Base-by-base conservation (phyloP, 306 rosid species). In the Sphenostylis stenocarpa region DNA sequence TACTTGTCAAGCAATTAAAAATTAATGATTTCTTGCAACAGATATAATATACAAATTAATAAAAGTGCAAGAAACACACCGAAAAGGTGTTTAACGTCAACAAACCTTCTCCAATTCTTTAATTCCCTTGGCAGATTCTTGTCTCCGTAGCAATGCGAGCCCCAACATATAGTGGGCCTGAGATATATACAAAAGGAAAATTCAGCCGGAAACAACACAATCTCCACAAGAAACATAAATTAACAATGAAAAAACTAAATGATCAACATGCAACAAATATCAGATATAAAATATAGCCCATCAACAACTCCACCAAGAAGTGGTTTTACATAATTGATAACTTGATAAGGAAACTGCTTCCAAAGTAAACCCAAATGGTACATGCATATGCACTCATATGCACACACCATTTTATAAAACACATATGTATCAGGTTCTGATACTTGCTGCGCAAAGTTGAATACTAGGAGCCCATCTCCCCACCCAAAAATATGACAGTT, bases 111-210 rank as follows among this genome's bases (percentile, higher is more conserved):
- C 85, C 82, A 96, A 79, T 77, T 91, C 88, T 81, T 73, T 84
- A 48, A 96, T 87, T 73, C 97, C 99, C 81, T 82, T 87, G 2
- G 81, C 62, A 84, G 81, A 80, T 66, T 89, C 96, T 82, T 87
- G 51, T 70, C 58, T 88, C 78, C 76, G 84, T 17, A 92, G 83
- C 71, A 96, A 85, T 56, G 91, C 90, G 75, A 92, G 97, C 82
- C 98, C 99, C 91, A 96, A 77, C 87, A 88, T 86, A 81, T 92
- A 96, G 85, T 96, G 92, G 31, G 89, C 99, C 99, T 96, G 88
- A 51, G 65, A 88, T 67, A 45, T 67, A 34, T 64, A 58, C 61
- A 84, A 65, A 20, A 65, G 23, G 49, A 62, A 58, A 60, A 17
- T 38, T 64, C 67, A 75, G 76, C 14, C 23, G 38, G 48, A 69